Percentiles rank a stretch among this genome's conserved stretches.
Conservation (phyloP, 306 rosid species). For the Cucurbita ficifolia region DNA sequence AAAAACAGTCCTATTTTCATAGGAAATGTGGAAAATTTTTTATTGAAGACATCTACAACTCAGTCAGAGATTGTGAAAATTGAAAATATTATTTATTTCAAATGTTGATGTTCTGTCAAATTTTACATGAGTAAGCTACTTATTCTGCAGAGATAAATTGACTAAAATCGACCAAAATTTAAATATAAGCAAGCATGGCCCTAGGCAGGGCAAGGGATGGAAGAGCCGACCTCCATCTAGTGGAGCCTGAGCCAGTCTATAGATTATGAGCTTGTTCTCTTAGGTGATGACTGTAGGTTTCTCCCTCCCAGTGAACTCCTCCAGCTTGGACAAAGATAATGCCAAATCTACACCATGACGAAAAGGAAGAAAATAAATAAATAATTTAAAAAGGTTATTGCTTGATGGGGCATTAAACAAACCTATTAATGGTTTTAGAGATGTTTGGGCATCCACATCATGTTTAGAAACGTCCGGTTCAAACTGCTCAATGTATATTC, state of each 20-base stretch:
- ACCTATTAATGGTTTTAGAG: conserved; percentile 87
- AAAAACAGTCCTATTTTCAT: background rate
- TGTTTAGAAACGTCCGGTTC: conserved; percentile 72
- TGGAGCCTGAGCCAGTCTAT: conserved; percentile 1
- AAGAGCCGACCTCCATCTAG: conserved; percentile 11
- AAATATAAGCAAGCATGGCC: background rate
- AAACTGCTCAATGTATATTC: conserved; percentile 85
- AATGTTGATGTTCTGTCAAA: background rate
- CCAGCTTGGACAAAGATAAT: conserved; percentile 58
- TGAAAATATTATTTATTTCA: background rate
- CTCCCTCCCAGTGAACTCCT: conserved; percentile 89
- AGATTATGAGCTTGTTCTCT: conserved; percentile 10
- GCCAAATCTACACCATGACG: conserved; percentile 57
- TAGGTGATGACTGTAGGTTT: conserved; percentile 94
- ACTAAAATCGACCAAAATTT: background rate
- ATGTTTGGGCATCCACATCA: conserved; percentile 70
- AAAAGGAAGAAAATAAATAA: conserved; percentile 3
- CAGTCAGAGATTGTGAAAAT: background rate
- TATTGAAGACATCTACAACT: background rate
- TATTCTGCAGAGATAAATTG: background rate
- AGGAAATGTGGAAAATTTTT: background rate
- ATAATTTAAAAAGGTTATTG: background rate
- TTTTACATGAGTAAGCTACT: background rate
- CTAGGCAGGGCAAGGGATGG: background rate
- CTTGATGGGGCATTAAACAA: conserved; percentile 4